Conservation (phyloP, 192 early-diverging fungal genomes). For the Entophlyctis helioformis region DNA sequence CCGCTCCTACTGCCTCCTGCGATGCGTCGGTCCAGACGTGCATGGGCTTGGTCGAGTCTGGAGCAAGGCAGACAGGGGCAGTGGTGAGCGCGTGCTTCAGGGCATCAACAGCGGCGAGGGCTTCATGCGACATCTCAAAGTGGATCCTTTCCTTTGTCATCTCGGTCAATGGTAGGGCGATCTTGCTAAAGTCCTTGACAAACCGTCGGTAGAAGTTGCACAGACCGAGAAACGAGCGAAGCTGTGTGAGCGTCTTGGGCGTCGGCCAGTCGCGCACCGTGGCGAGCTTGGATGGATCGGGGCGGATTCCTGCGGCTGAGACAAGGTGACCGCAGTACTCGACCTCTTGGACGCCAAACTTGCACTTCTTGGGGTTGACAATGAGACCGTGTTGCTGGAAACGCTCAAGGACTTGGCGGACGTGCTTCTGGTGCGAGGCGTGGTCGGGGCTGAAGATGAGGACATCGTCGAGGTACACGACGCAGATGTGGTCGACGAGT, state of each 20-base stretch:
- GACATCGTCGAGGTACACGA: slow-evolving; percentile 30
- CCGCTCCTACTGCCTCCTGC: slow-evolving; percentile 15
- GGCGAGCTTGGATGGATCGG: slow-evolving; percentile 13
- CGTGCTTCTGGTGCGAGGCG: slow-evolving; percentile 6
- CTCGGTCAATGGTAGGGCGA: slow-evolving; percentile 11
- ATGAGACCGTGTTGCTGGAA: slow-evolving; percentile 14
- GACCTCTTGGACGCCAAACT: slow-evolving; percentile 10
- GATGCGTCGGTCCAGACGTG: slow-evolving; percentile 27
- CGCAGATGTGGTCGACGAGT: slow-evolving; percentile 1
- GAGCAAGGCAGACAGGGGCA: slow-evolving; percentile 15
- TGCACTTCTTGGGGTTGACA: slow-evolving; percentile 26
- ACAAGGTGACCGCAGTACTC: slow-evolving; percentile 25
- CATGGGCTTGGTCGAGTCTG: slow-evolving; percentile 13
- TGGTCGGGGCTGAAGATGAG: slow-evolving; percentile 22
- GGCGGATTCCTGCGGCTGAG: slow-evolving; percentile 13
- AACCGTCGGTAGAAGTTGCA: slow-evolving; percentile 24
- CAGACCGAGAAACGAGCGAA: slow-evolving; percentile 14
- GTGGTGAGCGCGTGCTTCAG: slow-evolving; percentile 13
- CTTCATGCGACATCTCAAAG: neutral
- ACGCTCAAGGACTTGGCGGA: slow-evolving; percentile 8
- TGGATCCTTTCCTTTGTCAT: neutral
- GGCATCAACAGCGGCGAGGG: slow-evolving; percentile 8
- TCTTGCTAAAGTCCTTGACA: slow-evolving; percentile 7
- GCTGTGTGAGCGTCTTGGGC: slow-evolving; percentile 3
- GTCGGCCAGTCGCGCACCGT: slow-evolving; percentile 11